phyloP scores from a whole-genome alignment of 805 yeast genomes.

The Cyberlindnera americana region DNA sequence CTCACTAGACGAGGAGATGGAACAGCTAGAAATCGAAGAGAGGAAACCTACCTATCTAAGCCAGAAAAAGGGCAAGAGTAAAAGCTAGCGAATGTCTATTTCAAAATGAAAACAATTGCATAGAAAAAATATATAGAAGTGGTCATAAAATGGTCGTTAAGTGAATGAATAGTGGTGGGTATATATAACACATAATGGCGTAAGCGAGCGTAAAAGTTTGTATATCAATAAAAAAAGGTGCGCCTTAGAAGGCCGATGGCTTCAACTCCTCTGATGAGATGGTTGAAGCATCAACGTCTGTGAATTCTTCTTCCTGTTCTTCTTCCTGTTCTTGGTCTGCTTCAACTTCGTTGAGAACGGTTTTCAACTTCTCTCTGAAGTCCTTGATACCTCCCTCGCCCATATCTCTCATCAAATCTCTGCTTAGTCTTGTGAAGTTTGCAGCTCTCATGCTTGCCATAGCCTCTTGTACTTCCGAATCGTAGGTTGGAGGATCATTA shows the following conservation, averaged over 20 bases:
- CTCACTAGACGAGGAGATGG: too few relatives aligned
- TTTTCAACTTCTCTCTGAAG: slow-evolving; percentile 1
- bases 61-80: not conserved
- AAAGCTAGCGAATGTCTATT: slow-evolving; percentile 3
- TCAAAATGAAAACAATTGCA: too few relatives aligned
- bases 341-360: not conserved
- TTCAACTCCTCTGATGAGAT: too few relatives aligned
- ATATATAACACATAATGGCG: not conserved
- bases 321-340: not conserved
- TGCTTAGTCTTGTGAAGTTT: slow-evolving; percentile 14
- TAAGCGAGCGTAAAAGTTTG: too few relatives aligned
- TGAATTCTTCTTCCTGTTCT: not conserved
- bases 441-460: slow-evolving; percentile 21
- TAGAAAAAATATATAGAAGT: too few relatives aligned
- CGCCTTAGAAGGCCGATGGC: too few relatives aligned
- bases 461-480: slow-evolving; percentile 15
- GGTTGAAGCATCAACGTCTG: too few relatives aligned
- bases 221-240: too few relatives aligned
- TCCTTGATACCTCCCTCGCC: slow-evolving; percentile 1
- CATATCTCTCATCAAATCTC: slow-evolving; percentile 13
- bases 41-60: not conserved
- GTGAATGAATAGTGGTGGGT: slow-evolving; percentile 10
- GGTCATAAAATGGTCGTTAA: slow-evolving; percentile 5
- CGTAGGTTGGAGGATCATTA: not conserved
- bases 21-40: not conserved